Percentiles rank a stretch among this genome's conserved stretches.
phyloP scores from a whole-genome alignment of 202 grass and related monocot species.

The Carex arenaria region DNA sequence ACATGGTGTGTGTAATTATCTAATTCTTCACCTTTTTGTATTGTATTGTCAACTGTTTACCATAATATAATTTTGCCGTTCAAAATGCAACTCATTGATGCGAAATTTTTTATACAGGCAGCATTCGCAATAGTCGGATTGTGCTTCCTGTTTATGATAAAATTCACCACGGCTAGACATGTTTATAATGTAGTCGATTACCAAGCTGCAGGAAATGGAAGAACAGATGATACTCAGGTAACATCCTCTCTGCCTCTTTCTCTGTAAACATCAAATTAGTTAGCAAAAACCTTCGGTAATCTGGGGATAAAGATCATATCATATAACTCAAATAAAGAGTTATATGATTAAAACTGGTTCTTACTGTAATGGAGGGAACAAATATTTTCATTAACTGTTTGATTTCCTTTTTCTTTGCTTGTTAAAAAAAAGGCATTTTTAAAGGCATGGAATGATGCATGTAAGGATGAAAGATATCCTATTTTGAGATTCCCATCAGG shows the following conservation, averaged over 20 bases:
- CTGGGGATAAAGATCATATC: neutral
- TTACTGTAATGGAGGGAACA: neutral
- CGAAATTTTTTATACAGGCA: neutral
- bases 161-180: neutral
- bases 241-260: too few species aligned
- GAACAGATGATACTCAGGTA: slow-evolving; percentile 49
- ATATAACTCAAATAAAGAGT: neutral
- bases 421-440: slow-evolving; percentile 26
- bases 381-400: too few species aligned
- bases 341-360: neutral
- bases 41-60: neutral
- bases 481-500: slow-evolving; percentile 30
- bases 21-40: neutral
- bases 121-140: neutral
- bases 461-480: neutral
- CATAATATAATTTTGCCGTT: neutral
- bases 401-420: neutral
- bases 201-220: slow-evolving; percentile 37
- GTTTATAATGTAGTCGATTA: slow-evolving; percentile 37
- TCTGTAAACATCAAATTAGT: neutral
- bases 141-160: slow-evolving; percentile 5
- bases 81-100: neutral
- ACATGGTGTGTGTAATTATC: slow-evolving; percentile 4
- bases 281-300: neutral
- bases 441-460: slow-evolving; percentile 42